A percentile compares a stretch with the other conserved stretches of the same genome.
phyloP scores from a whole-genome alignment of 805 yeast species.

The Ogataea saltuana region DNA sequence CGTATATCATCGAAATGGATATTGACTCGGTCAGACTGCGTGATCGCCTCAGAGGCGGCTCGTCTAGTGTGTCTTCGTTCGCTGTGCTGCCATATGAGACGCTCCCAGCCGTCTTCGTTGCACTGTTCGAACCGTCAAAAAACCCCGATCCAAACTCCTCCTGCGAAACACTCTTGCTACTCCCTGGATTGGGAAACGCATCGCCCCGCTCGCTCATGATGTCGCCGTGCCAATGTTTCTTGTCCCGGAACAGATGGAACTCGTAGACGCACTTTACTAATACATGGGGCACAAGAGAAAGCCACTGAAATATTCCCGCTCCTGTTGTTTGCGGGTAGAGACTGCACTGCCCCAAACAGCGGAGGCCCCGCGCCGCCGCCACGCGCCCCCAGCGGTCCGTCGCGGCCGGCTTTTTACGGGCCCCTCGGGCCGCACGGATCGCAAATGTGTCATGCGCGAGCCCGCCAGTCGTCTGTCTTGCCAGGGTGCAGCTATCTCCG shows the following conservation, averaged over 20 bases:
- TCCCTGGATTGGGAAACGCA: slow-evolving; percentile 24
- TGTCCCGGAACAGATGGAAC: slow-evolving; percentile 4
- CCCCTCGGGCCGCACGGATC: no score
- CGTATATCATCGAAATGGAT: slow-evolving; percentile 28
- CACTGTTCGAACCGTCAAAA: slow-evolving; percentile 13
- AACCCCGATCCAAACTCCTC: slow-evolving; percentile 18
- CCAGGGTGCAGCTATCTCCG: no score
- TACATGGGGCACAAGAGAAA: background rate
- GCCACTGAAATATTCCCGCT: no score
- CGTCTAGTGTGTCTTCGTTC: slow-evolving; percentile 6
- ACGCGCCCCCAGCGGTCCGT: no score
- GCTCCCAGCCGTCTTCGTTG: slow-evolving; percentile 15
- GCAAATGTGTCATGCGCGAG: no score
- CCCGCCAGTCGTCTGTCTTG: no score
- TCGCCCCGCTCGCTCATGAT: slow-evolving; percentile 10
- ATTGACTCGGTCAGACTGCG: slow-evolving; percentile 33
- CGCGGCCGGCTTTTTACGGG: no score
- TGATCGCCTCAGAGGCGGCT: slow-evolving; percentile 21
- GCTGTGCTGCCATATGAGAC: slow-evolving; percentile 16
- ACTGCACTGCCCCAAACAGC: no score
- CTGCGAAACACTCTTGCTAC: slow-evolving; percentile 14
- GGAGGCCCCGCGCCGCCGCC: no score
- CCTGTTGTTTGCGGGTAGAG: no score
- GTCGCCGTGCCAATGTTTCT: background rate
- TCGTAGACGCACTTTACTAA: background rate